Evolutionary conservation across 2,329 filamentous ascomycete genomes (phyloP), one percentile per base, ranked within the genome.

Genomic region (Annulohypoxylon truncatum): DNA sequence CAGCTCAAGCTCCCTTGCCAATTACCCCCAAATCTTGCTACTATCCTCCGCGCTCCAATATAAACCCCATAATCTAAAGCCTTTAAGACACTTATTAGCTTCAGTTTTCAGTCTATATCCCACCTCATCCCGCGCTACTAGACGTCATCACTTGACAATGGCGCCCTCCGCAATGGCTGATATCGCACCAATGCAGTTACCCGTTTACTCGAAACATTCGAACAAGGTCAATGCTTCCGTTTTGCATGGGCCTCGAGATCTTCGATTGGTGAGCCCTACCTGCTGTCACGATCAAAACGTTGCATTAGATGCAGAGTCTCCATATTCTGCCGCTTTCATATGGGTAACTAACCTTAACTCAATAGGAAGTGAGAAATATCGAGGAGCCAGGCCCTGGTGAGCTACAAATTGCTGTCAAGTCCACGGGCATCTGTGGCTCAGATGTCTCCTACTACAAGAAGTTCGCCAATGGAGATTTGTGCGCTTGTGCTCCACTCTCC

Each of bases 401-500:
- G 74, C 82, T 92, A 59, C 89, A 91, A 77, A 84, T 91, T 72
- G 83, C 87, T 71, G 82, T 92, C 76, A 86, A 85, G 72, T 84
- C 86, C 5, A 91, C 89, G 22, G 89, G 89, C 35, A 88, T 92
- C 72, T 92, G 89, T 76, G 89, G 89, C 60, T 91, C 88, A 6
- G 89, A 92, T 77, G 85, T 91, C 57, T 88, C 87, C 56, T 92
- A 92, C 78, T 92, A 90, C 81, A 90, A 87, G 76, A 90, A 90
- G 73, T 91, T 90, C 74, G 87, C 88, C 78, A 92, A 92, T 73
- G 89, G 89, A 47, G 89, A 90, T 77, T 83, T 92, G 53, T 89
- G 89, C 71, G 88, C 87, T 48, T 89, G 87, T 69, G 83, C 85
- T 66, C 89, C 90, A 26, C 79, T 92, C 29, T 89, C 87, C 4